A percentile compares a stretch with the other conserved stretches of the same genome.
phyloP scores from a whole-genome alignment of 108 stramenopile genomes.

The Nitzschia sp. region DNA sequence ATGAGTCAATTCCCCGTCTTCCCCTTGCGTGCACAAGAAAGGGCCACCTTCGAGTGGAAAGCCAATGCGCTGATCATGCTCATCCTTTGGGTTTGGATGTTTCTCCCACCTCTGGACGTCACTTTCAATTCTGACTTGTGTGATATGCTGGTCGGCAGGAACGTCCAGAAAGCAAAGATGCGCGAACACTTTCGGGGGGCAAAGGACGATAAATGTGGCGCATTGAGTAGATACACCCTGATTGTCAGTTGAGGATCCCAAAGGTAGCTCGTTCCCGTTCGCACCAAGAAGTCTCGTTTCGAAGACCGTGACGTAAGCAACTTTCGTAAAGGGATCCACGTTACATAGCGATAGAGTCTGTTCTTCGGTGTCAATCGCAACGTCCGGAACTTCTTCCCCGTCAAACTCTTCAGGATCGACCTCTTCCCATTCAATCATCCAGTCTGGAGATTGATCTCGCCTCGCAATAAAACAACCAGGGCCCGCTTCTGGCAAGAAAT shows the following conservation, averaged over 20 bases:
- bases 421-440: slow-evolving; percentile 54
- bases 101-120: slow-evolving; percentile 67
- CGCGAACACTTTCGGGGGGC: slow-evolving; percentile 71
- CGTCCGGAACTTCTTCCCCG: slow-evolving; percentile 46
- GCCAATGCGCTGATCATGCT: slow-evolving; percentile 47
- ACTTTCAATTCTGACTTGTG: slow-evolving; percentile 62
- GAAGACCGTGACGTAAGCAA: slow-evolving; percentile 53
- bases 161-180: slow-evolving; percentile 63
- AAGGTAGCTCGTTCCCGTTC: slow-evolving; percentile 16
- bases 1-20: slow-evolving; percentile 81
- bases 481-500: slow-evolving; percentile 55
- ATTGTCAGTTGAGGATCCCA: slow-evolving; percentile 41
- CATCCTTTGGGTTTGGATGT: slow-evolving; percentile 66
- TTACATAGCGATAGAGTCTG: slow-evolving; percentile 56
- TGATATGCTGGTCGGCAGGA: slow-evolving; percentile 15
- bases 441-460: background rate
- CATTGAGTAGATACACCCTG: slow-evolving; percentile 30
- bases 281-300: slow-evolving; percentile 28
- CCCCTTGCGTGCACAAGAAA: slow-evolving; percentile 83
- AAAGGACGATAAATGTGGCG: slow-evolving; percentile 77
- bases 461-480: slow-evolving; percentile 54
- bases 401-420: slow-evolving; percentile 49
- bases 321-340: slow-evolving; percentile 18
- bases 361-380: slow-evolving; percentile 57
- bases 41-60: slow-evolving; percentile 65